Evolutionary conservation across 306 rosid genomes (phyloP), one percentile per base, ranked within the genome.

Genomic region (Macrotyloma uniflorum): DNA sequence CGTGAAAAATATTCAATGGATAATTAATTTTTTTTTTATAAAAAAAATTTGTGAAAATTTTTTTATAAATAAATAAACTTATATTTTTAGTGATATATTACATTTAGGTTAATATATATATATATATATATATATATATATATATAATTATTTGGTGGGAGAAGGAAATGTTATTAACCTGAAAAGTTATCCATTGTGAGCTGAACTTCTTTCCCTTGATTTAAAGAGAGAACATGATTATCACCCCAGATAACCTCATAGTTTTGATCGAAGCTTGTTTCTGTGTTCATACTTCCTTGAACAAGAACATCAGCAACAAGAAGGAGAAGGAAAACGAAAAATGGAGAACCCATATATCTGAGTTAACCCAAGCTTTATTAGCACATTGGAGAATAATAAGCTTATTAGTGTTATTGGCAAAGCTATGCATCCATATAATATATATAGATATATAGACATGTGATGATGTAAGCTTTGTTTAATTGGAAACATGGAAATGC

Each of bases 141-240:
- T 26, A 26, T 26, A 26, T 26, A 26, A n/a, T n/a, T 26, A 26
- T 26, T 1, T 26, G 1, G 28, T 26, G 2, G 2, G 2, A 26
- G 2, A 26, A 26, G 28, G 2, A 26, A 26, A 8, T 2, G 35
- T 15, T 43, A 53, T 38, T 74, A 65, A 89, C 92, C 90, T 26
- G 92, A 82, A 58, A 65, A 75, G 3, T 20, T 59, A 79, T 89
- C 92, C 89, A 89, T 65, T 53, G 80, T 82, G 66, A 89, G 90
- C 77, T 84, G 83, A 73, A 89, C 72, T 72, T 82, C 53, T 26
- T 23, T 80, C 18, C 88, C 90, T 77, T 79, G 83, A 19, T 89
- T 57, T 24, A 67, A 42, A 36, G 55, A 26, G 42, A 75, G 67
- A 50, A 81, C 83, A 68, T 80, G 87, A 75, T 78, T 59, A 13